Evolutionary conservation across 257 asterid genomes (phyloP), one percentile per base, ranked within the genome.

Genomic region (Solanum neorickii): DNA sequence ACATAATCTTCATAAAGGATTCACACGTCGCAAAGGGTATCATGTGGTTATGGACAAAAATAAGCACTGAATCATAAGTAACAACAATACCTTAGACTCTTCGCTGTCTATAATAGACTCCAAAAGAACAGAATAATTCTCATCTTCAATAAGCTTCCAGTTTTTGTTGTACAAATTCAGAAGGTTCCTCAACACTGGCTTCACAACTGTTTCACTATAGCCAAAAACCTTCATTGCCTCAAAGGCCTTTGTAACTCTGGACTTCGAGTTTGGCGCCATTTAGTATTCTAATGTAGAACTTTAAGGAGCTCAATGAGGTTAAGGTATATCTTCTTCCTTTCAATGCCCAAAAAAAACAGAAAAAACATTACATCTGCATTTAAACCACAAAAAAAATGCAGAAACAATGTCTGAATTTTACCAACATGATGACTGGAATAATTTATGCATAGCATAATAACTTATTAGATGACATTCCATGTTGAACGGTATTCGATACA

Each of bases 81-180:
- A 52, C 23, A 5, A 35, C 29, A 47, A 41, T 72, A 91, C 95
- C 92, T 91, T 91, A 41, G 86, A 46, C 31, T 91, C 91, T 84
- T 91, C 89, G 42, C 88, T 84, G 56, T 90, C 90, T 39, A 93
- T 87, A 76, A 91, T 76, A 46, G 95, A 89, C 44, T 91, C 93
- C 72, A 82, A 76, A 75, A 93, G 93, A 83, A 89, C 94, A 62
- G 84, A 86, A 68, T 89, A 93, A 73, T 47, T 82, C 33, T 87
- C 91, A 2, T 88, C 92, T 91, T 93, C 94, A 86, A 93, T 92
- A 74, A 85, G 90, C 84, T 27, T 14, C 94, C 94, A 93, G 47
- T 92, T 87, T 68, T 89, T 83, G 29, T 87, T 87, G 83, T 93
- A 92, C 76, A 84, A 13, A 33, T 74, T 77, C 82, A 93, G 87